A percentile compares a stretch with the other conserved stretches of the same genome.
These are phyloP conservation scores for Eucalyptus marginata DNA, from an alignment of 345 rosid species.

Conservation along the genomic window DNA sequence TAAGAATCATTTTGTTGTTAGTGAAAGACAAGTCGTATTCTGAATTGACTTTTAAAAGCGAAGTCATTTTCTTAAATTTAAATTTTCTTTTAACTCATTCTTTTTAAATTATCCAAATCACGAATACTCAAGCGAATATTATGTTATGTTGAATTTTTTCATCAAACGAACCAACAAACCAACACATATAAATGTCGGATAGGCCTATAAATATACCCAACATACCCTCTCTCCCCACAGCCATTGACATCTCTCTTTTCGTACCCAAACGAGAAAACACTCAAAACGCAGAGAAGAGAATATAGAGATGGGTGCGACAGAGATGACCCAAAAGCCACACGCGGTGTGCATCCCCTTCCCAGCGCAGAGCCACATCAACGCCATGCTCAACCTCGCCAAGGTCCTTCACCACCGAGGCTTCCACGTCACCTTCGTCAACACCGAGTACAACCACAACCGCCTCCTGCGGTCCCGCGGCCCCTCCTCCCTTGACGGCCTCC, in stretches of 20 bases:
- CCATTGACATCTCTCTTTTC: neutral
- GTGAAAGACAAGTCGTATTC: too few relatives aligned
- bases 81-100: too few relatives aligned
- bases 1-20: too few relatives aligned
- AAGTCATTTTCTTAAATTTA: too few relatives aligned
- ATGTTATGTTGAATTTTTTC: too few relatives aligned
- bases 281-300: neutral
- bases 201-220: too few relatives aligned
- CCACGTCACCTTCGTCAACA: conserved; percentile 42
- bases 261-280: neutral
- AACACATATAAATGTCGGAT: too few relatives aligned
- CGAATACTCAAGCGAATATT: too few relatives aligned
- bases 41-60: too few relatives aligned
- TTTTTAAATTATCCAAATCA: too few relatives aligned
- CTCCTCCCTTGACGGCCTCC: conserved; percentile 11
- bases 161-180: too few relatives aligned
- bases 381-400: conserved; percentile 40
- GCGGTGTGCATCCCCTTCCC: conserved; percentile 10
- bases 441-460: conserved; percentile 33
- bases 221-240: neutral
- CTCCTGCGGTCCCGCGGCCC: conserved; percentile 21
- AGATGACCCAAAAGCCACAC: conserved; percentile 10
- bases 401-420: conserved; percentile 29
- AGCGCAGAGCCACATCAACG: conserved; percentile 45
- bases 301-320: neutral